phyloP scores from a whole-genome alignment of 139 green algal species.

The Tetraselmis striata region DNA sequence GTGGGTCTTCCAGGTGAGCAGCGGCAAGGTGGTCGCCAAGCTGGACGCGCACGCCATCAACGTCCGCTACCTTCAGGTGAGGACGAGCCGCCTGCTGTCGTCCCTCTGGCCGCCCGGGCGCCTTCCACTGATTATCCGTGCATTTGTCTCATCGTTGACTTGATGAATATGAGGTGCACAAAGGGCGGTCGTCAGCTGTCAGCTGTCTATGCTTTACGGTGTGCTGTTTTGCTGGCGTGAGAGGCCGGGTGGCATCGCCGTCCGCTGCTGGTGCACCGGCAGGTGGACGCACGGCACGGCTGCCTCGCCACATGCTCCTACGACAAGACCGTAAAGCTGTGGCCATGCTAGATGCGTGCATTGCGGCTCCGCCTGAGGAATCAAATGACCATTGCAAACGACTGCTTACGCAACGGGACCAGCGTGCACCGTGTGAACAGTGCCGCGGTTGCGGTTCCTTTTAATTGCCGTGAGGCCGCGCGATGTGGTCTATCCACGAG shows the following conservation, averaged over 20 bases:
- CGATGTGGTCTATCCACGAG: background rate
- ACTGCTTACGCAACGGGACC: background rate
- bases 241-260: no score
- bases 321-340: slow-evolving; percentile 47
- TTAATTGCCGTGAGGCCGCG: background rate
- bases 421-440: background rate
- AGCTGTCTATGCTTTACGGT: background rate
- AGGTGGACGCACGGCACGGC: slow-evolving; percentile 25
- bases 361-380: no score
- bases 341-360: background rate
- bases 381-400: background rate
- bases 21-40: slow-evolving; percentile 34
- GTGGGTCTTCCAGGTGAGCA: slow-evolving; percentile 47
- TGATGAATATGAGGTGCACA: background rate
- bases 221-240: background rate
- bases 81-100: background rate
- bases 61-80: slow-evolving; percentile 18
- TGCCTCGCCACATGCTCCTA: slow-evolving; percentile 48
- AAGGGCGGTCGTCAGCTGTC: background rate
- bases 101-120: background rate
- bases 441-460: background rate
- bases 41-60: slow-evolving; percentile 37
- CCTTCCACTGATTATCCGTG: background rate
- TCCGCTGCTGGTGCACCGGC: background rate
- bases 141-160: background rate